Evolutionary conservation across 2,329 filamentous ascomycete genomes (phyloP).

Genomic region (Zymoseptoria passerinii): DNA sequence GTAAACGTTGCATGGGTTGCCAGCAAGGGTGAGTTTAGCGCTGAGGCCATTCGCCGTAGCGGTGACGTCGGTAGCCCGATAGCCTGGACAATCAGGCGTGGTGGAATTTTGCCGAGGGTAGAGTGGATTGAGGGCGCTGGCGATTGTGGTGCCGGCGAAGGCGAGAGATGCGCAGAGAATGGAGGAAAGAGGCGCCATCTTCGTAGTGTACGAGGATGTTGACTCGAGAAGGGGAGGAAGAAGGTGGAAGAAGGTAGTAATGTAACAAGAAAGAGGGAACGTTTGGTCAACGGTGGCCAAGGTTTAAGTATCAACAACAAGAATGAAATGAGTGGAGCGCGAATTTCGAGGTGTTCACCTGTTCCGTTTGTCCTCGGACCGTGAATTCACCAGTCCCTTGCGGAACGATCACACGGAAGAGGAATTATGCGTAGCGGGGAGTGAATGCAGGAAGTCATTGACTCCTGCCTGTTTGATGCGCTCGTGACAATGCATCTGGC

Average conservation of each 20-base stretch:
- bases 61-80: conserved; percentile 54
- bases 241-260: neutral
- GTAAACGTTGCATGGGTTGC: conserved; percentile 54
- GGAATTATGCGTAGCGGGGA: neutral
- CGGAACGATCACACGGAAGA: neutral
- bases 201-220: neutral
- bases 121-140: conserved; percentile 12
- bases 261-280: neutral
- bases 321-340: neutral
- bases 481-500: neutral
- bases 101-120: conserved; percentile 13
- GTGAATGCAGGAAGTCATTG: neutral
- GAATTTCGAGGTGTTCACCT: neutral
- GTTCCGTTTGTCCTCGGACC: neutral
- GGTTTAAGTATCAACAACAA: neutral
- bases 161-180: conserved; percentile 11
- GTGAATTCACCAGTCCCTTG: neutral
- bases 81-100: conserved; percentile 52
- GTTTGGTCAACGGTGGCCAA: neutral
- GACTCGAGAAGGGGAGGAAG: neutral
- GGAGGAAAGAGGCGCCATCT: conserved; percentile 12
- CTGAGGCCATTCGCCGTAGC: conserved; percentile 50
- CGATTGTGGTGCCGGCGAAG: conserved; percentile 9
- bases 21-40: conserved; percentile 62
- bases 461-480: neutral